phyloP scores from a whole-genome alignment of 495 filamentous ascomycete species.

The Coniosporium apollinis region DNA sequence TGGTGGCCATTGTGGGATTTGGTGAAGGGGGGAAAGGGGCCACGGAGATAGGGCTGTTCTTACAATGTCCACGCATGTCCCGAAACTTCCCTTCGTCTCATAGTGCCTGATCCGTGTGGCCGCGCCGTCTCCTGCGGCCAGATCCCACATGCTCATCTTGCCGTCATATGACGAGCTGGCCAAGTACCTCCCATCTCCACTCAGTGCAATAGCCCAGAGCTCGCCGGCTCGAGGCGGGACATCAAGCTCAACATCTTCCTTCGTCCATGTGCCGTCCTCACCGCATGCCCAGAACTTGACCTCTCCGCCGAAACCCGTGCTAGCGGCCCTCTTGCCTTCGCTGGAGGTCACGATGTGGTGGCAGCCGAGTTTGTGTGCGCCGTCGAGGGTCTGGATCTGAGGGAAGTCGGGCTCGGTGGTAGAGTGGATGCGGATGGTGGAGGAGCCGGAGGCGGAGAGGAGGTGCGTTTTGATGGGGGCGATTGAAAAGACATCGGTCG shows the following conservation, averaged over 20 bases:
- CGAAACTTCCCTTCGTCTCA: slow-evolving; percentile 83
- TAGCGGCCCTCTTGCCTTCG: slow-evolving; percentile 54
- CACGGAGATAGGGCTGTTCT: no score
- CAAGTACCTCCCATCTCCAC: slow-evolving; percentile 62
- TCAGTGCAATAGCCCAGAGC: slow-evolving; percentile 75
- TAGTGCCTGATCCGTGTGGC: slow-evolving; percentile 52
- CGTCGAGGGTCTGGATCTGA: slow-evolving; percentile 54
- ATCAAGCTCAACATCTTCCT: no score
- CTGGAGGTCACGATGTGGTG: slow-evolving; percentile 66
- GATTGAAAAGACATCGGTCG: slow-evolving; percentile 76
- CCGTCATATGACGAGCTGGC: slow-evolving; percentile 72
- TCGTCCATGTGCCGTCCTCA: slow-evolving; percentile 33
- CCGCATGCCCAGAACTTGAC: slow-evolving; percentile 56
- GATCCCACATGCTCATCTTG: slow-evolving; percentile 75
- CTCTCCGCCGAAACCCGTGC: slow-evolving; percentile 75
- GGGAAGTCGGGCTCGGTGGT: slow-evolving; percentile 55
- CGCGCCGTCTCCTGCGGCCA: slow-evolving; percentile 21
- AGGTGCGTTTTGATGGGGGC: slow-evolving; percentile 62
- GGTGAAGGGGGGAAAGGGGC: no score
- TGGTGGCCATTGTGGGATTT: no score
- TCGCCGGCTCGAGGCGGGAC: no score
- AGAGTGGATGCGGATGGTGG: slow-evolving; percentile 59
- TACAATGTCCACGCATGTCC: slow-evolving; percentile 72
- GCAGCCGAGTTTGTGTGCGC: slow-evolving; percentile 68
- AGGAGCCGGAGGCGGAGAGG: slow-evolving; percentile 69